Base-by-base conservation (phyloP, 2,329 filamentous ascomycete species). In the Cladosporium oxysporum region DNA sequence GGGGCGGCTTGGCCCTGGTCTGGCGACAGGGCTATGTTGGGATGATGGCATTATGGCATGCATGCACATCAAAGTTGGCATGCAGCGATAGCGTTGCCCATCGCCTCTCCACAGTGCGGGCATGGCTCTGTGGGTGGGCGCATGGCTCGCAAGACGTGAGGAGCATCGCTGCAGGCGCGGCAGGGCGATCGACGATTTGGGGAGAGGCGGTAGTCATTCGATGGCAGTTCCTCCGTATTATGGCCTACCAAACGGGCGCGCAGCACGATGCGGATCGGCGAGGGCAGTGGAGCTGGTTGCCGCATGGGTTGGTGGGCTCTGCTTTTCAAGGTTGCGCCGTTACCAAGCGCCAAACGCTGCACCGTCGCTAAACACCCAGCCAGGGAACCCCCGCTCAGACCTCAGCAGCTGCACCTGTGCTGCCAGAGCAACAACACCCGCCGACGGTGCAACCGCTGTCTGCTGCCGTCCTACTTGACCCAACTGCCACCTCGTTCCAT, bases 391-490 rank as follows among this genome's bases (percentile, higher is more conserved):
- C 60, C 60, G 60, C 60, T 55, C 50, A 23, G 60, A 44, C 60
- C 55, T 37, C 57, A 28, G 49, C 47, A 35, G 49, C 60, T 63
- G 60, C 60, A 63, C 49, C 60, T 55, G 33, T 53, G 60, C 60
- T 63, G 60, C 60, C 60, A 63, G 60, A 63, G 60, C 60, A 63
- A 63, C 60, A 63, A 62, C 60, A 63, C 59, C 47, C 49, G 60
- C 60, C 60, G 50, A 50, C 49, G 49, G 60, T 53, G 33, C 60
- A 63, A 33, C 57, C 23, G 33, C 33, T 44, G 52, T 28, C 49
- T 14, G 26, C 23, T 52, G 49, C 49, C 53, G 35, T 41, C 57
- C 57, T 58, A 58, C 57, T 58, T 58, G 37, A 58, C 35, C 57
- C 57, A 58, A 23, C 23, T 12, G 57, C 6, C 23, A 55, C 18